Evolutionary conservation across 768 basidiomycete species (phyloP).

Genomic region (Lactarius tabidus): DNA sequence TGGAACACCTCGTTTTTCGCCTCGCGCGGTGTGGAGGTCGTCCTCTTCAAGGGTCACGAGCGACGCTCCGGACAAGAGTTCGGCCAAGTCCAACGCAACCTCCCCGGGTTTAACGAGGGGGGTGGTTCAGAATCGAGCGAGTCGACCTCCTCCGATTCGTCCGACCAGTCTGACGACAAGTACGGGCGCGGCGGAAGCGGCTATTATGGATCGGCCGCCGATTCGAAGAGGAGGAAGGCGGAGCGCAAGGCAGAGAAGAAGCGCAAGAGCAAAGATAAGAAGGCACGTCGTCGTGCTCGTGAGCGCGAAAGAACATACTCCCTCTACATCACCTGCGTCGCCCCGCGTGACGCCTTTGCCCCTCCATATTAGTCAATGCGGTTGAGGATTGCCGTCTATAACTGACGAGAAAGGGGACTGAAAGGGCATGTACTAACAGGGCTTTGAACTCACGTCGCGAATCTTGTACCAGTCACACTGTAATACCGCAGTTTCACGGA

Average conservation of each 20-base stretch:
- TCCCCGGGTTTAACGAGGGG: slow-evolving; percentile 45
- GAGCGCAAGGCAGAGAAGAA: slow-evolving; percentile 59
- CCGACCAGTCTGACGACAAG: slow-evolving; percentile 36
- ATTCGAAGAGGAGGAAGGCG: slow-evolving; percentile 48
- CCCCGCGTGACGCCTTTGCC: slow-evolving; percentile 29
- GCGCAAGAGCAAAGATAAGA: slow-evolving; percentile 61
- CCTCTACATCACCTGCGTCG: slow-evolving; percentile 55
- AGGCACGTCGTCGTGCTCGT: slow-evolving; percentile 52
- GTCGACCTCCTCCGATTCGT: slow-evolving; percentile 34
- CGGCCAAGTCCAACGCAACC: slow-evolving; percentile 51
- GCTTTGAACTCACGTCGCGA: slow-evolving; percentile 4
- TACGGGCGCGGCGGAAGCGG: slow-evolving; percentile 36
- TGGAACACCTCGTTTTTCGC: slow-evolving; percentile 80
- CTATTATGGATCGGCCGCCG: slow-evolving; percentile 36
- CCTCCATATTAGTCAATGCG: slow-evolving; percentile 18
- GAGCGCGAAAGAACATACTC: slow-evolving; percentile 60
- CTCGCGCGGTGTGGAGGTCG: slow-evolving; percentile 68
- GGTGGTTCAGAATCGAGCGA: slow-evolving; percentile 40
- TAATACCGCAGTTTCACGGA: neutral
- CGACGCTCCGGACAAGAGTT: slow-evolving; percentile 62
- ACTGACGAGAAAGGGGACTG: neutral
- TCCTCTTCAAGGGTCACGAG: slow-evolving; percentile 77
- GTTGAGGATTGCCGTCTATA: neutral
- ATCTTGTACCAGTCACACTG: neutral
- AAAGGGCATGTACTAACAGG: neutral